Evolutionary conservation across 805 yeast genomes (phyloP).

Genomic region (Ogataea henricii): DNA sequence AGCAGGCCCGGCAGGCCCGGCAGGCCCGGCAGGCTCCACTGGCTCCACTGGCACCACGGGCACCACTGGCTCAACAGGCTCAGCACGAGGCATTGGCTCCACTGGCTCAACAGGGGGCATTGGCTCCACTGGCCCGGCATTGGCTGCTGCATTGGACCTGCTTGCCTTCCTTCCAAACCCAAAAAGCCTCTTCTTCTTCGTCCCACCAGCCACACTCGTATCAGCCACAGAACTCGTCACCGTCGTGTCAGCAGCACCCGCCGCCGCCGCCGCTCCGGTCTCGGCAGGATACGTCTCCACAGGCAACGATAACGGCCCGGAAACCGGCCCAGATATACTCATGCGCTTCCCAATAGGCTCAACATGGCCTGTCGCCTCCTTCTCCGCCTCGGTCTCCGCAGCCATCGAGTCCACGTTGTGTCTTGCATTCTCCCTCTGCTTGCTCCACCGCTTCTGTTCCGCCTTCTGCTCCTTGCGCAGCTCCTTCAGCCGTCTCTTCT

Average conservation of each 20-base stretch:
- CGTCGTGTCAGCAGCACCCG: background rate
- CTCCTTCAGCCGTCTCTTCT: conserved; percentile 23
- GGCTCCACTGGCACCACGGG: background rate
- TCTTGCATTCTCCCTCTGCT: conserved; percentile 28
- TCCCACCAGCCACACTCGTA: background rate
- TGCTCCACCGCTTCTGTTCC: conserved; percentile 25
- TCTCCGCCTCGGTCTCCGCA: conserved; percentile 5
- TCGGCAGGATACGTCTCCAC: background rate
- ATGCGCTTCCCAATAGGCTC: conserved; percentile 3
- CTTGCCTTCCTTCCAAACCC: conserved; percentile 10
- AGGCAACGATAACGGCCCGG: background rate
- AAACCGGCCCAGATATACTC: background rate
- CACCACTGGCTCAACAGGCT: background rate
- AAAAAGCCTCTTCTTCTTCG: conserved; percentile 11
- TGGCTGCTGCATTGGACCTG: too few species aligned
- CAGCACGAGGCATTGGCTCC: too few species aligned
- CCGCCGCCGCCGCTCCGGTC: background rate
- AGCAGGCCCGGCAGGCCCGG: background rate
- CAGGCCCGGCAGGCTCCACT: background rate
- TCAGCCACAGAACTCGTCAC: conserved; percentile 2
- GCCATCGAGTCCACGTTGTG: conserved; percentile 19
- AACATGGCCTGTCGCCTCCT: conserved; percentile 1
- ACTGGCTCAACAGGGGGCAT: too few species aligned
- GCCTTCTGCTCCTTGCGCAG: conserved; percentile 27
- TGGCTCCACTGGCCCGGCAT: too few species aligned